Evolutionary conservation across 2,329 filamentous ascomycete genomes (phyloP).

Genomic region (Hypomyces perniciosus): DNA sequence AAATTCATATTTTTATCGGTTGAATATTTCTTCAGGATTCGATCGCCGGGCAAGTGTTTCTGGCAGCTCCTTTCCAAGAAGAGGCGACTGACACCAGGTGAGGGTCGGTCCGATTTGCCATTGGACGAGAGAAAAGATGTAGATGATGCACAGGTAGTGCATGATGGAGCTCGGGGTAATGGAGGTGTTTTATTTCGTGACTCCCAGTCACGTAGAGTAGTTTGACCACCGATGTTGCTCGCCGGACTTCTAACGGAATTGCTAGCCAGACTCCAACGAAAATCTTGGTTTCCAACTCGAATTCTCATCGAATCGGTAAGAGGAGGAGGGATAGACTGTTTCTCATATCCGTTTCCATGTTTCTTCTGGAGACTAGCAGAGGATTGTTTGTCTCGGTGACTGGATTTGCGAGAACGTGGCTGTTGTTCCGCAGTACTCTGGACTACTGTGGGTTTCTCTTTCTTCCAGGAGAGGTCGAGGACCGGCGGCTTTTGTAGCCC

Average conservation of each 20-base stretch:
- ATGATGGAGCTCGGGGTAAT: not conserved
- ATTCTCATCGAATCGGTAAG: slow-evolving; percentile 17
- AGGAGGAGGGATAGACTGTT: not conserved
- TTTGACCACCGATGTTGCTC: not conserved
- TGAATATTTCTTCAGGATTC: not conserved
- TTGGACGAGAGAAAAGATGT: not conserved
- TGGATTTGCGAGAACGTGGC: not conserved
- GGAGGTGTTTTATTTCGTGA: not conserved
- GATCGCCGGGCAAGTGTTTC: not conserved
- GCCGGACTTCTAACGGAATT: slow-evolving; percentile 21
- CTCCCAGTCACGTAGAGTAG: not conserved
- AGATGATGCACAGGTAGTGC: not conserved
- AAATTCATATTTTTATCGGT: too few relatives aligned
- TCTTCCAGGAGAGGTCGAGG: slow-evolving; percentile 15
- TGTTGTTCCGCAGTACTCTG: not conserved
- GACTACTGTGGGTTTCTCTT: not conserved
- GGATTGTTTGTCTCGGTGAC: not conserved
- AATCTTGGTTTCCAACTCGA: slow-evolving; percentile 22
- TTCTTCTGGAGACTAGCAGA: not conserved
- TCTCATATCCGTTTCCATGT: not conserved
- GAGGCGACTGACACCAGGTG: not conserved
- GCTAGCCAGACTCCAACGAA: slow-evolving; percentile 24
- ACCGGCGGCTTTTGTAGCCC: slow-evolving; percentile 25
- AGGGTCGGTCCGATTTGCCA: not conserved
- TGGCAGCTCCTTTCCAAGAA: not conserved